Evolutionary conservation across 352 stramenopile species (phyloP).

Genomic region (Phytophthora sp.): DNA sequence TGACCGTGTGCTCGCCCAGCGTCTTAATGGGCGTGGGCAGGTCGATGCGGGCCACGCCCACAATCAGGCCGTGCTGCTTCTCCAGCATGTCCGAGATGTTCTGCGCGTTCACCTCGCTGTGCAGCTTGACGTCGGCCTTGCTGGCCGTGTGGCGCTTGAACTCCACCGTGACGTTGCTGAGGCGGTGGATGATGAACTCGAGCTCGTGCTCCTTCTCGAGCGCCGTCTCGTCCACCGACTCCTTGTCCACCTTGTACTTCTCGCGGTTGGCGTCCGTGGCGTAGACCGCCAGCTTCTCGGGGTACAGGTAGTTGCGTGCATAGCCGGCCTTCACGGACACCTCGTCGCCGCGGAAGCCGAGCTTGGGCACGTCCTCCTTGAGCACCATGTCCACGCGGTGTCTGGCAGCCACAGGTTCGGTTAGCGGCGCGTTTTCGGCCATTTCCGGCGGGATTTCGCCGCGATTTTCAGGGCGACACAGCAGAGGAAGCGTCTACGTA

Average conservation of each 20-base stretch:
- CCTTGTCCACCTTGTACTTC: slow-evolving; percentile 80
- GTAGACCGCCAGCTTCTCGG: slow-evolving; percentile 94
- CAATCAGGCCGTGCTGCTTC: slow-evolving; percentile 83
- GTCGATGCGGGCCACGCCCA: slow-evolving; percentile 80
- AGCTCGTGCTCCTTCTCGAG: slow-evolving; percentile 70
- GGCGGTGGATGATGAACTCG: slow-evolving; percentile 64
- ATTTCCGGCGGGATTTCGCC: slow-evolving; percentile 5
- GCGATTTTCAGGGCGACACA: not conserved
- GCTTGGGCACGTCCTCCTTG: slow-evolving; percentile 82
- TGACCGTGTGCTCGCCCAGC: slow-evolving; percentile 77
- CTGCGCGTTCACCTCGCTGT: slow-evolving; percentile 76
- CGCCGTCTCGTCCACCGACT: slow-evolving; percentile 48
- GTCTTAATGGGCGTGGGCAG: slow-evolving; percentile 82
- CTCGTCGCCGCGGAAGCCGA: slow-evolving; percentile 91
- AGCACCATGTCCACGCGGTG: slow-evolving; percentile 88
- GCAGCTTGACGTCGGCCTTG: slow-evolving; percentile 64
- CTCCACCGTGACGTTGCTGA: slow-evolving; percentile 65
- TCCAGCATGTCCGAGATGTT: slow-evolving; percentile 89
- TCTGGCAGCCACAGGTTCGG: slow-evolving; percentile 37
- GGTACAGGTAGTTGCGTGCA: slow-evolving; percentile 94
- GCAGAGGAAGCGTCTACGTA: slow-evolving; percentile 29
- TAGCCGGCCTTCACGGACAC: slow-evolving; percentile 94
- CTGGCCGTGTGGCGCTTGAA: slow-evolving; percentile 83
- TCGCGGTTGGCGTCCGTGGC: slow-evolving; percentile 91
- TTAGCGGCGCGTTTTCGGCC: not conserved